A percentile compares a stretch with the other conserved stretches of the same genome.
These are phyloP conservation scores for Actinomucor elegans DNA, from an alignment of 371 early-diverging fungal species.

Conservation along the genomic window DNA sequence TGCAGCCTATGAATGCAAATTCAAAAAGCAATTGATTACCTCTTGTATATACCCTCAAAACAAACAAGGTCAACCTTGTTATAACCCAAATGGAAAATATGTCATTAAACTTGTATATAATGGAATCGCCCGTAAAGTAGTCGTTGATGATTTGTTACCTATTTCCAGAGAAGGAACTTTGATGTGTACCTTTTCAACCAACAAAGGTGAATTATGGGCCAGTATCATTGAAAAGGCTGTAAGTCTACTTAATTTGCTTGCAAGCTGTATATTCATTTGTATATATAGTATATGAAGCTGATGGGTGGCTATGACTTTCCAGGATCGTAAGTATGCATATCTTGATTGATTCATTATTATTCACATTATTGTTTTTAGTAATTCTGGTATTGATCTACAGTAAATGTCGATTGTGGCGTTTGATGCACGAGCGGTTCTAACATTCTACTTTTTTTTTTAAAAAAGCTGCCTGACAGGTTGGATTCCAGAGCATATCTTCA, in stretches of 20 bases:
- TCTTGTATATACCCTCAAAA: conserved; percentile 87
- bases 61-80: conserved; percentile 68
- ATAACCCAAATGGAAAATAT: conserved; percentile 89
- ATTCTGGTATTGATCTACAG: conserved; percentile 89
- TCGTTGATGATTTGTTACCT: conserved; percentile 89
- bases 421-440: background rate
- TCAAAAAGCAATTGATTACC: conserved; percentile 79
- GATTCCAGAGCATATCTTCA: conserved; percentile 91
- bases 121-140: conserved; percentile 83
- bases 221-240: conserved; percentile 89
- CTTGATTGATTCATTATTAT: conserved; percentile 2
- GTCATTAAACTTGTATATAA: conserved; percentile 82
- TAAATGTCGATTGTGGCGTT: conserved; percentile 23
- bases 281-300: conserved; percentile 77
- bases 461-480: conserved; percentile 82
- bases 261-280: background rate
- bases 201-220: conserved; percentile 81
- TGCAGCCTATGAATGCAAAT: conserved; percentile 79
- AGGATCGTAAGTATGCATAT: conserved; percentile 68
- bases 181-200: conserved; percentile 84
- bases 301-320: conserved; percentile 95
- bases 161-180: conserved; percentile 70
- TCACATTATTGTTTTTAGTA: conserved; percentile 35
- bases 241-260: conserved; percentile 6
- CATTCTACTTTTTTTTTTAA: background rate